Base-by-base conservation (phyloP, 2,329 filamentous ascomycete genomes). In the Zelopaecilomyces penicillatus region DNA sequence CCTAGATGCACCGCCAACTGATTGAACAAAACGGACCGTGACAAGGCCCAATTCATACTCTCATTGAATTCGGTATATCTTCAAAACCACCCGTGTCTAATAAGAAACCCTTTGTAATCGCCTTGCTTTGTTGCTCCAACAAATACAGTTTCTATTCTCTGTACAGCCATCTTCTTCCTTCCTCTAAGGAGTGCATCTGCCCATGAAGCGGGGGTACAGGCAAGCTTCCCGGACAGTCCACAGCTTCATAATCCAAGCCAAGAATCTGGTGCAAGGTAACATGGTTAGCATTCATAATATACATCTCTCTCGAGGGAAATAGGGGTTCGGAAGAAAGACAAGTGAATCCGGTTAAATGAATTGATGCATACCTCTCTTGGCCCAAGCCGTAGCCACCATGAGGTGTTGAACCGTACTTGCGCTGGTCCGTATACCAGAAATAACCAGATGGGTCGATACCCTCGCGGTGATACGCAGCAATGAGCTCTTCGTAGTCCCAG, bases 391-490 rank as follows among this genome's bases (percentile, higher is more conserved):
- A 96, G 45, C 90, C 89, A 51, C 88, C 88, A 67, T 96, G 90
- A 30, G 88, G 87, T 33, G 85, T 88, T 42, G 85, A 88, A 44
- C 91, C 91, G 62, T 96, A 88, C 86, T 91, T 94, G 62, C 89
- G 77, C 77, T 95, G 87, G 69, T 95, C 91, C 27, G 88, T 94
- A 71, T 96, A 97, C 91, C 91, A 97, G 75, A 91, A 96, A 71
- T 96, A 96, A 36, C 83, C 82, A 54, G 76, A 77, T 12, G 87
- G 80, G 57, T 86, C 80, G 64, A 96, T 93, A 33, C 83, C 83
- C 67, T 95, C 85, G 52, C 83, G 80, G 65, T 87, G 80, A 64
- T 94, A 97, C 2, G 87, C 91, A 31, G 75, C 82, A 74, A 95
- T 82, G 52, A 95, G 71, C 72, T 95, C 88, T 11, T 94, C 85